Evolutionary conservation across 2,329 filamentous ascomycete species (phyloP), one percentile per base, ranked within the genome.

Genomic region (Diplodia seriata): DNA sequence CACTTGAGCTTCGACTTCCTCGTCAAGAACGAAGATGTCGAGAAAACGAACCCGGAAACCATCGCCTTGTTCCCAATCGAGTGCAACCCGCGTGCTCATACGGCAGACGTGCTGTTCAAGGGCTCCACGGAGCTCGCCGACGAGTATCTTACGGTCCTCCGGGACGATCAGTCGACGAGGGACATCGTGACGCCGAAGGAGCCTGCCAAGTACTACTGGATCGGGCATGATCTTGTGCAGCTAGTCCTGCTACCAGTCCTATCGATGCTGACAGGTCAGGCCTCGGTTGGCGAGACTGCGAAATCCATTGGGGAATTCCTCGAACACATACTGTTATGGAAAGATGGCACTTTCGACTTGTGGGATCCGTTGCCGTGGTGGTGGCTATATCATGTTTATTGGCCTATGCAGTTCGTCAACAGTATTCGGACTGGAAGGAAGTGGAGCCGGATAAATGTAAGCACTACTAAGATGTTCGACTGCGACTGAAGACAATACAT

Each of bases 1-100:
- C 91, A 94, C 74, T 76, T 93, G 38, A 89, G 86, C 20, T 89
- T 94, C 66, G 89, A 92, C 74, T 90, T 94, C 70, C 80, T 93
- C 71, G 85, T 90, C 2, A 83, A 87, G 57, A 80, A 84, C 54
- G 76, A 78, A n/a, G 72, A 82, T 54, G n/a, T 69, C 55, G 61
- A 70, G 71, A 70, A 74, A 59, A 71, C 76, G 67, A 61, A 73
- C 61, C 70, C 74, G 40, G 66, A 73, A 15, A 71, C 77, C 71
- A 72, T 80, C 14, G 73, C 72, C 33, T 75, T 91, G 1, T 89
- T 87, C 70, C 88, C 89, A 0, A 91, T 92, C 68, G 89, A 91
- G 74, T 91, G 89, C 73, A 92, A 91, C 67, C 90, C 90, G 0
- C 81, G 90, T 15, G 87, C 86, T 0, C 89, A 92, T 72, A 92